Base-by-base conservation (phyloP, 2,329 filamentous ascomycete species). In the Coniella vitis region DNA sequence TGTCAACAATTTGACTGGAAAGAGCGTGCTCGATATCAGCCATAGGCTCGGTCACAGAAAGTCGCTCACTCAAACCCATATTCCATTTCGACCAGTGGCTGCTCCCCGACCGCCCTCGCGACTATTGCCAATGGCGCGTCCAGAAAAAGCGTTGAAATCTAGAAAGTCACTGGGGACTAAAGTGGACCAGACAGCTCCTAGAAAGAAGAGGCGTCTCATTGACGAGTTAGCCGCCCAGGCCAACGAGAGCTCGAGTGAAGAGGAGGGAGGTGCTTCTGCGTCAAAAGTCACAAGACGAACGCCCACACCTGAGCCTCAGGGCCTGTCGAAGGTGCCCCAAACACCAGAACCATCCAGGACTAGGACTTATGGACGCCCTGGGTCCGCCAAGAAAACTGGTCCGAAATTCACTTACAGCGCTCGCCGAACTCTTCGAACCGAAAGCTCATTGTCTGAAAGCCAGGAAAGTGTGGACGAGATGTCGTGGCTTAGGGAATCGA, bases 211-310 rank as follows among this genome's bases (percentile, higher is more conserved):
- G 41, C 66, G 71, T 17, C 54, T 74, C 36, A 74, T 74, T 29
- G 71, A 74, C 57, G 59, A 68, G 0, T 55, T 74, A 17, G 65
- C 62, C 7, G 67, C 65, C 1, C 71, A 73, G 54, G 65, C 60
- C 31, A 61, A 64, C 13, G 62, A 65, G 7, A 66, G 60, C 45
- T 58, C 60, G 3, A 63, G 61, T 19, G 58, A 60, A 14, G 59
- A 60, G 4, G 59, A 57, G n/a, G 20, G 49, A n/a, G 25, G 14
- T 47, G 54, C 12, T 41, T 44, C 36, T 36, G 42, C 14, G 21
- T 25, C 35, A 16, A 12, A 50, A 48, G n/a, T 50, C 48, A 16
- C 51, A 54, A 25, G 38, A 31, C 35, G 53, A 47, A 40, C 54
- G 46, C 45, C 47, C 7, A 43, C 54, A 47, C 51, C 53, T 3